A percentile compares a stretch with the other conserved stretches of the same genome.
Conservation (phyloP, 257 asterid genomes). For the Penstemon barbatus region DNA sequence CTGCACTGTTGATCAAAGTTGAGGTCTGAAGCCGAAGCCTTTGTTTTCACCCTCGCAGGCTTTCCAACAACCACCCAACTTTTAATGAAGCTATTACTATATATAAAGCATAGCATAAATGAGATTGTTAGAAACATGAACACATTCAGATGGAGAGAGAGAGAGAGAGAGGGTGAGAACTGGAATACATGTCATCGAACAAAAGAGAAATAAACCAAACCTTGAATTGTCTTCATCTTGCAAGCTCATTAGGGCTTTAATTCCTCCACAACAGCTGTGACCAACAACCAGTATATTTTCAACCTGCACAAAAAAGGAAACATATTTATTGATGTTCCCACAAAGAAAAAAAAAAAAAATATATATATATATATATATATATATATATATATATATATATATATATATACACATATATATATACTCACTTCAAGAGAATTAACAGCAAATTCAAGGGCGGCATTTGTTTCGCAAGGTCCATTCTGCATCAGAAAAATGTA, state of each 20-base stretch:
- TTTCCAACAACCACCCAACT: constrained; percentile 77
- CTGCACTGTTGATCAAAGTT: constrained; percentile 84
- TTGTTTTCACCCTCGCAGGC: constrained; percentile 66
- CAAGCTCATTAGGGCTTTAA: constrained; percentile 90
- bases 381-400: too few relatives aligned
- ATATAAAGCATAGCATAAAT: constrained; percentile 37
- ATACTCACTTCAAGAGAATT: constrained; percentile 76
- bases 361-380: not conserved
- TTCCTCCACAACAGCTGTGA: constrained; percentile 98
- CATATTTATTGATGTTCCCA: not conserved
- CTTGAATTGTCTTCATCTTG: constrained; percentile 63
- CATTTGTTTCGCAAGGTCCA: constrained; percentile 92
- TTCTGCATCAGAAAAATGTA: constrained; percentile 53
- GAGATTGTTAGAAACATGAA: constrained; percentile 27
- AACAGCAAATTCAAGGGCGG: constrained; percentile 97
- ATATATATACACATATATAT: too few relatives aligned
- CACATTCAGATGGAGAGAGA: not conserved
- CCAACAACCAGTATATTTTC: constrained; percentile 81
- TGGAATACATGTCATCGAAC: constrained; percentile 11
- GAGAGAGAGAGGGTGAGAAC: not conserved
- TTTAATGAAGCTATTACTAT: constrained; percentile 55
- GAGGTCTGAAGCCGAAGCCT: constrained; percentile 75
- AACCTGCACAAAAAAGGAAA: constrained; percentile 50
- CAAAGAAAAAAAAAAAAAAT: not conserved
- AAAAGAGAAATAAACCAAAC: constrained; percentile 34